phyloP scores from a whole-genome alignment of 1,139 yeast genomes.

The Yamadazyma dendronema region DNA sequence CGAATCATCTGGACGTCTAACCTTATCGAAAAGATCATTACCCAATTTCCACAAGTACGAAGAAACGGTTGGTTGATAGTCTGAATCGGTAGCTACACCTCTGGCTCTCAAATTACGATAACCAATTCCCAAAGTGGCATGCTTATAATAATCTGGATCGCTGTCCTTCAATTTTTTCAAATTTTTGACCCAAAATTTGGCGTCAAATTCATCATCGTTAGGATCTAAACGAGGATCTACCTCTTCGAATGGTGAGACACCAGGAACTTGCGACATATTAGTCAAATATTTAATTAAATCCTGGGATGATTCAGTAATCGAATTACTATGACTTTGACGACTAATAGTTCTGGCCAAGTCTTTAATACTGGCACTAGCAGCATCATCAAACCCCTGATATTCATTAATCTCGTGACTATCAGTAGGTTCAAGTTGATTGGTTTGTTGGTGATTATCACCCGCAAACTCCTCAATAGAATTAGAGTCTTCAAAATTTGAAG shows the following conservation, averaged over 20 bases:
- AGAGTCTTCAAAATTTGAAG: slow-evolving; percentile 12
- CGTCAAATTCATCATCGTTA: slow-evolving; percentile 51
- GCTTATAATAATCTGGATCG: slow-evolving; percentile 66
- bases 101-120: slow-evolving; percentile 67
- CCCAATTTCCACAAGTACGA: slow-evolving; percentile 40
- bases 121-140: slow-evolving; percentile 63
- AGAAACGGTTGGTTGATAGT: slow-evolving; percentile 71
- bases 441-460: slow-evolving; percentile 4
- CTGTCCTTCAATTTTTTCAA: slow-evolving; percentile 21
- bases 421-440: neutral
- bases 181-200: slow-evolving; percentile 40
- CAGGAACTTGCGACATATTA: slow-evolving; percentile 55
- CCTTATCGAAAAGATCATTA: slow-evolving; percentile 14
- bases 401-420: slow-evolving; percentile 22
- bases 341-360: slow-evolving; percentile 35
- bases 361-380: slow-evolving; percentile 26
- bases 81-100: slow-evolving; percentile 77
- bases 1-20: slow-evolving; percentile 15
- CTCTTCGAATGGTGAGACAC: slow-evolving; percentile 34
- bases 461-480: slow-evolving; percentile 12
- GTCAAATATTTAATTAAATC: slow-evolving; percentile 51
- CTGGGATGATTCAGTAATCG: slow-evolving; percentile 30
- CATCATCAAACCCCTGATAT: slow-evolving; percentile 29
- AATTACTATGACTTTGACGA: slow-evolving; percentile 19
- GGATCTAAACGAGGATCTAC: slow-evolving; percentile 25